These are phyloP conservation scores for Coemansia sp. DNA, from an alignment of 192 early-diverging fungal genomes.

Conservation along the genomic window DNA sequence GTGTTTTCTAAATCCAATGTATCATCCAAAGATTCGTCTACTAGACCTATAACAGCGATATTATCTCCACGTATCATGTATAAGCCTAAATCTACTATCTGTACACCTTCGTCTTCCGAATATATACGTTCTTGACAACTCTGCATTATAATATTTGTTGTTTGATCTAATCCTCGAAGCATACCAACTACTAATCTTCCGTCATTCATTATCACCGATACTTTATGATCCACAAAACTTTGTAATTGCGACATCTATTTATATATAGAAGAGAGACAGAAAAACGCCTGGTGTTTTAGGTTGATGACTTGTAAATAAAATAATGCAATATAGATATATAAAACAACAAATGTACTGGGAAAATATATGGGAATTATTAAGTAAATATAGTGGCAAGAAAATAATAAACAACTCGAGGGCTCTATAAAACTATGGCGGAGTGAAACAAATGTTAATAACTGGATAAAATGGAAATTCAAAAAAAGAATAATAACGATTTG, in stretches of 20 bases:
- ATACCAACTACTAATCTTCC: conserved; percentile 46
- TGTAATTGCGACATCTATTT: conserved; percentile 48
- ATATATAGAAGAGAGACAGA: too few relatives aligned
- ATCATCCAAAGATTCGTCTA: conserved; percentile 37
- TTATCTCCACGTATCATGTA: conserved; percentile 56
- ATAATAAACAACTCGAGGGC: not conserved
- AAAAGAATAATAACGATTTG: not conserved
- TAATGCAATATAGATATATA: too few relatives aligned
- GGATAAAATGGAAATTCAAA: not conserved
- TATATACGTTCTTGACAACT: conserved; percentile 53
- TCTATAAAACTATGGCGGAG: not conserved
- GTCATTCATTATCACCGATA: conserved; percentile 43
- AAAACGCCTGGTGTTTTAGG: too few relatives aligned
- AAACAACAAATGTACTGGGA: too few relatives aligned
- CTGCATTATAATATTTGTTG: conserved; percentile 53
- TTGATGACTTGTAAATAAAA: too few relatives aligned
- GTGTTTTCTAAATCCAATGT: conserved; percentile 27
- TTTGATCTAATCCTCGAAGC: conserved; percentile 53
- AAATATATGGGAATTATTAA: not conserved
- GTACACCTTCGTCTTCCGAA: conserved; percentile 51
- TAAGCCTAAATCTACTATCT: conserved; percentile 48
- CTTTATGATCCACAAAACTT: conserved; percentile 35
- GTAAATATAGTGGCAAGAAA: not conserved
- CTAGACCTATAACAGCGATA: conserved; percentile 46
- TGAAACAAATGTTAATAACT: not conserved